Evolutionary conservation across 805 yeast genomes (phyloP).

Genomic region (Candida koratica): DNA sequence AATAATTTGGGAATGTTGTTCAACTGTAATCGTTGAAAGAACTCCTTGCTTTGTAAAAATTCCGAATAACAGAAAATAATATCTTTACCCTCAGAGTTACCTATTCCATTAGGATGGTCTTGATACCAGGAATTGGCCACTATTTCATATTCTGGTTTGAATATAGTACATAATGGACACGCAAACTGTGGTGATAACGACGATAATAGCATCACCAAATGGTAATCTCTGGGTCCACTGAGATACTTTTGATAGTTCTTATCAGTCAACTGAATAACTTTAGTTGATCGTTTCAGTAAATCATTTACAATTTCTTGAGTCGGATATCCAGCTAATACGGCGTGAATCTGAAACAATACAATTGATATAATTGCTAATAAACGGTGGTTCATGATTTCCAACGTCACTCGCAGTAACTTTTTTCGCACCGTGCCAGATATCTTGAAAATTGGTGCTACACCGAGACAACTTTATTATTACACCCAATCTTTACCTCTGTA

Average conservation of each 20-base stretch:
- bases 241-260: slow-evolving; percentile 54
- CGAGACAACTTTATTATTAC: slow-evolving; percentile 1
- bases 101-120: slow-evolving; percentile 48
- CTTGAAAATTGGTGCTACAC: neutral
- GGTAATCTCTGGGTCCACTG: slow-evolving; percentile 64
- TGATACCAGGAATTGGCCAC: slow-evolving; percentile 56
- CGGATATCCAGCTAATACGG: slow-evolving; percentile 16
- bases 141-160: slow-evolving; percentile 59
- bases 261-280: slow-evolving; percentile 46
- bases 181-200: slow-evolving; percentile 71
- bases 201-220: slow-evolving; percentile 64
- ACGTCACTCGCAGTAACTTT: slow-evolving; percentile 4
- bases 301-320: slow-evolving; percentile 21
- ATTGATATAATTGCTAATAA: slow-evolving; percentile 6
- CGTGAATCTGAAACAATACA: slow-evolving; percentile 1
- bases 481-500: slow-evolving; percentile 37
- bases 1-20: slow-evolving; percentile 76
- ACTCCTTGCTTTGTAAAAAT: slow-evolving; percentile 50
- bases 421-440: neutral
- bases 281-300: slow-evolving; percentile 16
- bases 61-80: slow-evolving; percentile 76
- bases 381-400: slow-evolving; percentile 6
- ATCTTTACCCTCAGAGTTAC: slow-evolving; percentile 20
- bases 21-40: slow-evolving; percentile 52
- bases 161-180: slow-evolving; percentile 68